A percentile compares a stretch with the other conserved stretches of the same genome.
These are phyloP conservation scores for Didymella arachidicola DNA, from an alignment of 2,329 filamentous ascomycete species.

Conservation along the genomic window DNA sequence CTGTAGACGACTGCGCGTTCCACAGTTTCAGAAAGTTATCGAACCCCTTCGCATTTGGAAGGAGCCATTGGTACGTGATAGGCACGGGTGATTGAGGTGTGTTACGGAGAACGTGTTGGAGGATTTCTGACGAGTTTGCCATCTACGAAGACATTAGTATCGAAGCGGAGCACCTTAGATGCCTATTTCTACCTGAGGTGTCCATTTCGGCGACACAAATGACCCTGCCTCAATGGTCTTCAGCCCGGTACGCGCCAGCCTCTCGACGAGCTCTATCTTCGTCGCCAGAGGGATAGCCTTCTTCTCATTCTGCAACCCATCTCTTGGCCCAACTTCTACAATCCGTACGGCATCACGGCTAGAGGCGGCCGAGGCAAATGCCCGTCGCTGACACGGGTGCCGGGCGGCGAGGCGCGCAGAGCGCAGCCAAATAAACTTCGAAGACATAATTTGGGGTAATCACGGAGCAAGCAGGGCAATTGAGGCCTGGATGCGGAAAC, in stretches of 20 bases:
- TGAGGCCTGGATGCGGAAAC: slow-evolving; percentile 10
- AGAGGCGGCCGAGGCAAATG: slow-evolving; percentile 45
- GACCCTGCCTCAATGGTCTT: slow-evolving; percentile 80
- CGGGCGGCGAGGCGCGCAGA: slow-evolving; percentile 48
- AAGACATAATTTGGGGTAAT: slow-evolving; percentile 35
- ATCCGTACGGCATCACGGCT: slow-evolving; percentile 62
- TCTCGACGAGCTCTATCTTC: slow-evolving; percentile 78
- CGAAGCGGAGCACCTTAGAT: slow-evolving; percentile 48
- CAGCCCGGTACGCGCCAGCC: slow-evolving; percentile 72
- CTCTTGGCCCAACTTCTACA: slow-evolving; percentile 83
- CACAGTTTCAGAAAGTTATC: slow-evolving; percentile 66
- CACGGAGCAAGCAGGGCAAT: slow-evolving; percentile 9
- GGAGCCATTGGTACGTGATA: slow-evolving; percentile 80
- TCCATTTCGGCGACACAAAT: slow-evolving; percentile 84
- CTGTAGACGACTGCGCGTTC: slow-evolving; percentile 51
- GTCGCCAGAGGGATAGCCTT: slow-evolving; percentile 72
- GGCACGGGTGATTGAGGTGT: slow-evolving; percentile 62
- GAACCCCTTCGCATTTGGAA: slow-evolving; percentile 78
- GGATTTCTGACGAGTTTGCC: slow-evolving; percentile 78
- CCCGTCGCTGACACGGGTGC: slow-evolving; percentile 39
- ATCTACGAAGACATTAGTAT: slow-evolving; percentile 62
- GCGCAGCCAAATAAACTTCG: slow-evolving; percentile 43
- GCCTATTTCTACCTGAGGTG: slow-evolving; percentile 70
- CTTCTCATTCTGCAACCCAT: slow-evolving; percentile 89
- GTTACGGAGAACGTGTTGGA: slow-evolving; percentile 70